Conservation (phyloP, 2,329 filamentous ascomycete genomes). For the Fusarium abutilonis region DNA sequence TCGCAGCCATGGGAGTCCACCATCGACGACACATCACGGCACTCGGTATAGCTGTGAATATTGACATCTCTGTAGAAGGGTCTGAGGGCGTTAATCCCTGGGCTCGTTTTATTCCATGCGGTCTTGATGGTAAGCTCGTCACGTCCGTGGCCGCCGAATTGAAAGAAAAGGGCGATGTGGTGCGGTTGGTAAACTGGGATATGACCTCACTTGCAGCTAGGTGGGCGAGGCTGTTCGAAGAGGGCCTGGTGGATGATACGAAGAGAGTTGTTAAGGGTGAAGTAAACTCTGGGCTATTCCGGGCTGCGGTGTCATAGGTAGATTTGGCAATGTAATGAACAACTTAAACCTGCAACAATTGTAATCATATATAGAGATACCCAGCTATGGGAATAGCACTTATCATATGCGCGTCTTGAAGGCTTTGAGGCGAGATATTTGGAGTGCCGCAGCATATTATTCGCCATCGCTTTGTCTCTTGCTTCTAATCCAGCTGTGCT, state of each 20-base stretch:
- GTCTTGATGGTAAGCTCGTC: slow-evolving; percentile 79
- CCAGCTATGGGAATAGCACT: neutral
- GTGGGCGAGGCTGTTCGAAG: slow-evolving; percentile 51
- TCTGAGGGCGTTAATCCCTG: slow-evolving; percentile 59
- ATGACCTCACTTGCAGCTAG: slow-evolving; percentile 44
- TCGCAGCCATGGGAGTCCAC: slow-evolving; percentile 93
- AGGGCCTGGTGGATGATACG: slow-evolving; percentile 45
- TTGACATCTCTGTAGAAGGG: slow-evolving; percentile 66
- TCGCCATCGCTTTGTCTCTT: no score
- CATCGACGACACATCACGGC: slow-evolving; percentile 83
- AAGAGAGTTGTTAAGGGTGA: slow-evolving; percentile 41
- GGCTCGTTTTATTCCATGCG: slow-evolving; percentile 87
- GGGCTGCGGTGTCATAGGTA: slow-evolving; percentile 1
- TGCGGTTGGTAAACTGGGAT: slow-evolving; percentile 40
- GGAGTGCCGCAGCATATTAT: neutral
- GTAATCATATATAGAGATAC: slow-evolving; percentile 1
- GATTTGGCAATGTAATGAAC: neutral
- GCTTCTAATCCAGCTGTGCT: no score
- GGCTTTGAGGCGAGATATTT: neutral
- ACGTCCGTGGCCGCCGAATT: slow-evolving; percentile 75
- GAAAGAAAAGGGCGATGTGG: slow-evolving; percentile 21
- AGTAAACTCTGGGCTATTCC: slow-evolving; percentile 19
- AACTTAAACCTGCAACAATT: neutral
- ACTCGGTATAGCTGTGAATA: slow-evolving; percentile 84
- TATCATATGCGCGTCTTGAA: neutral